Evolutionary conservation across 2,329 filamentous ascomycete species (phyloP).

Genomic region (Penicillium sp.): DNA sequence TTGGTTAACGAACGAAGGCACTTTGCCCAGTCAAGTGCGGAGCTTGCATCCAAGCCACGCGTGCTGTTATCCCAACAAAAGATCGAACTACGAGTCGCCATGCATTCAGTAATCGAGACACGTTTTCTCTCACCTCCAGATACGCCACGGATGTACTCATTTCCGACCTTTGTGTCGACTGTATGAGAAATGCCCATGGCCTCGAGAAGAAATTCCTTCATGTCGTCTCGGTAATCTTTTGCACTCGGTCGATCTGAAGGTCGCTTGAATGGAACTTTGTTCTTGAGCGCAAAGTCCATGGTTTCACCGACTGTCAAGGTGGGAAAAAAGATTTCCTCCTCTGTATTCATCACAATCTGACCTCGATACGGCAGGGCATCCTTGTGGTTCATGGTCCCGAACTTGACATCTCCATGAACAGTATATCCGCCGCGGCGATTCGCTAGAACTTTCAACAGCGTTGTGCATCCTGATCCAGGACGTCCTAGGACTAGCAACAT

Average conservation of each 20-base stretch:
- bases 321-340: slow-evolving; percentile 74
- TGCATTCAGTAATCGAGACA: slow-evolving; percentile 73
- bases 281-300: slow-evolving; percentile 70
- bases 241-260: slow-evolving; percentile 68
- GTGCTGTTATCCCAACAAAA: slow-evolving; percentile 78
- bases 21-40: slow-evolving; percentile 73
- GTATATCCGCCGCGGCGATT: too few relatives aligned
- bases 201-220: too few relatives aligned
- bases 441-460: slow-evolving; percentile 75
- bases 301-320: slow-evolving; percentile 74
- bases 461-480: slow-evolving; percentile 73
- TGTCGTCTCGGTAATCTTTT: too few relatives aligned
- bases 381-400: too few relatives aligned
- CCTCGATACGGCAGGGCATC: slow-evolving; percentile 70
- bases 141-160: slow-evolving; percentile 60
- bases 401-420: slow-evolving; percentile 68
- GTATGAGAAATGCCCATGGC: slow-evolving; percentile 77
- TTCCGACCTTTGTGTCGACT: slow-evolving; percentile 70
- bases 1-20: slow-evolving; percentile 72
- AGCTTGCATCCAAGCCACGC: slow-evolving; percentile 72
- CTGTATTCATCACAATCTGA: slow-evolving; percentile 73
- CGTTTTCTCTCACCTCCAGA: slow-evolving; percentile 77
- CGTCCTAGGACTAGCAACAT: slow-evolving; percentile 71
- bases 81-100: slow-evolving; percentile 71
- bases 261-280: slow-evolving; percentile 71